phyloP scores from a whole-genome alignment of 192 early-diverging fungal genomes.

The Coemansia sp. region DNA sequence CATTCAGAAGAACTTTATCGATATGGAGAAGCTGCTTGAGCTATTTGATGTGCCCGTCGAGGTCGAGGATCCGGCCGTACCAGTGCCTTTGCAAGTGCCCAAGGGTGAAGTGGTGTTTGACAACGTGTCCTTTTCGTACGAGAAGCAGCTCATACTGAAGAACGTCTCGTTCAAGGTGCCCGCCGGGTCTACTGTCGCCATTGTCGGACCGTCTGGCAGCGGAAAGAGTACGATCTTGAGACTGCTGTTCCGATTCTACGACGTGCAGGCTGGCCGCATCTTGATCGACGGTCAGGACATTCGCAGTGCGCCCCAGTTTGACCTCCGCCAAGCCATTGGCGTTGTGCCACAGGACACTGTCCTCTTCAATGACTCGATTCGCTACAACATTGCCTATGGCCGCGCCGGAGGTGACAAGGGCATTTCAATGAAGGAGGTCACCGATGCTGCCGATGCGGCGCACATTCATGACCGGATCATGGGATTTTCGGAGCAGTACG shows the following conservation, averaged over 20 bases:
- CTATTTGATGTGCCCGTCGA: conserved; percentile 56
- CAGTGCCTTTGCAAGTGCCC: conserved; percentile 23
- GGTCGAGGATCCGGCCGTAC: conserved; percentile 33
- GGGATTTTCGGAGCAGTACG: conserved; percentile 73
- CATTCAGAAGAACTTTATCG: conserved; percentile 89
- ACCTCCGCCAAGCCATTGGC: conserved; percentile 74
- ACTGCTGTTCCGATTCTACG: conserved; percentile 90
- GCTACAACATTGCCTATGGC: conserved; percentile 93
- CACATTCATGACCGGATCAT: conserved; percentile 74
- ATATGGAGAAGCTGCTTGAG: conserved; percentile 98
- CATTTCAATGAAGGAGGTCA: conserved; percentile 68
- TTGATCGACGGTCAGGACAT: conserved; percentile 80
- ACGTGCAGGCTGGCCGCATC: conserved; percentile 76
- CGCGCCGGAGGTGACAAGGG: conserved; percentile 36
- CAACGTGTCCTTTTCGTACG: conserved; percentile 66
- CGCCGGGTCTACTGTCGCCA: conserved; percentile 41
- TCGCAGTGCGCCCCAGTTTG: conserved; percentile 57
- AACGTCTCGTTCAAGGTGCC: conserved; percentile 52
- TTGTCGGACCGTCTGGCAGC: conserved; percentile 56
- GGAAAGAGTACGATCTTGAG: conserved; percentile 77
- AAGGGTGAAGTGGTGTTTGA: conserved; percentile 62
- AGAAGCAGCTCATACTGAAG: conserved; percentile 48
- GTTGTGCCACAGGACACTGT: conserved; percentile 96
- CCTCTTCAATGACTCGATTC: conserved; percentile 92
- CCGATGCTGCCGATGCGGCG: conserved; percentile 69